Evolutionary conservation across 345 rosid species (phyloP), one percentile per base, ranked within the genome.

Genomic region (rapeseed (Brassica napus)): DNA sequence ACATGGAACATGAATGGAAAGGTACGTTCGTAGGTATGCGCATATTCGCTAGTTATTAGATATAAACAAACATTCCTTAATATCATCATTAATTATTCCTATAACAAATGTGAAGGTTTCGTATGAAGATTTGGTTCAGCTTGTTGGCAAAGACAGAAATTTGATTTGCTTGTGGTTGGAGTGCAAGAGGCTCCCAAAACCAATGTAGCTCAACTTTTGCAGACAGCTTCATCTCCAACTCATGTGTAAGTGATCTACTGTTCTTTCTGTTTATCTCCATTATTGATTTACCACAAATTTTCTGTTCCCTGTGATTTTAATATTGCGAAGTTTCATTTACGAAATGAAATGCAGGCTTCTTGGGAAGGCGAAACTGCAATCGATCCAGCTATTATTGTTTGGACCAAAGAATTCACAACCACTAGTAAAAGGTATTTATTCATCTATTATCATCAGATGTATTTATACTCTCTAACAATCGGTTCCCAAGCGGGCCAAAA

Each of bases 1-100:
- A 91, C 97, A 39, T 91, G 97, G 94, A 91, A 91, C 84, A 89
- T 86, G 92, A 91, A 91, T 70, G 97, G 97, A 65, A 84, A 84
- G 87, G 92, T 91, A 64, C 9, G 32, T 59, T 59, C 31, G 31
- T 58, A 23, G 5, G 63, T 21, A 66, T 4, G 0, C 11, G 5
- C 14, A 21, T 32, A 18, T 11, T 39, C 34, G 23, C 18, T 44
- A 42, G 1, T 55, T 26, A 55, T 18, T 15, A 34, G 26, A 14
- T 52, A 14, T 49, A 34, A 3, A 7, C 6, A 23, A 72, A 4
- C 2, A 15, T 55, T 16, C 8, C 47, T 65, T 65, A 15, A 24
- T 54, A 6, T 59, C 8, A 64, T 34, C 1, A 14, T 8, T 79
- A 21, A 42, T 60, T 15, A 5, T 62, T 47, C 6, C 0, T 68